Conservation (phyloP, 805 yeast genomes). For the Myxozyma melibiosi region DNA sequence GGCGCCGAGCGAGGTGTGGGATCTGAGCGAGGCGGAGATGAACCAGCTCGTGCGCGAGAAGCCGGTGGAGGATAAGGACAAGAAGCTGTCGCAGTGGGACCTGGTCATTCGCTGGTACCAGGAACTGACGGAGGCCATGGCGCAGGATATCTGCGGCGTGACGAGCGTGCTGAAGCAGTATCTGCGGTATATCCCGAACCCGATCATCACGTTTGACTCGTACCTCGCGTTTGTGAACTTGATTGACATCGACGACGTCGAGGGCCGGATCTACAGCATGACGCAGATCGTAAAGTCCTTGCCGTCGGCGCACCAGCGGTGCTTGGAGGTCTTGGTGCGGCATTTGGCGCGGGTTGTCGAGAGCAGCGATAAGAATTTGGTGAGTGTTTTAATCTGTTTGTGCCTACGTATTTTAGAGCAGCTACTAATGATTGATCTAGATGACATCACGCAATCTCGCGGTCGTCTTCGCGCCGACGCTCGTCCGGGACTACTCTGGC, state of each 20-base stretch:
- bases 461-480: conserved; percentile 92
- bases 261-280: conserved; percentile 34
- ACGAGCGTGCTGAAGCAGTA: conserved; percentile 87
- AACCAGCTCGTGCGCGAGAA: too few species aligned
- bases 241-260: conserved; percentile 24
- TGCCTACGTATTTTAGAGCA: not conserved
- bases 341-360: conserved; percentile 67
- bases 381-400: not conserved
- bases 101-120: conserved; percentile 21
- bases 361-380: conserved; percentile 58
- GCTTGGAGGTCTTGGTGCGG: conserved; percentile 57
- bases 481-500: conserved; percentile 76
- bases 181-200: conserved; percentile 79
- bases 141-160: conserved; percentile 80
- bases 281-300: conserved; percentile 49
- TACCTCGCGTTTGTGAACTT: conserved; percentile 70
- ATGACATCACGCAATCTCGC: conserved; percentile 85
- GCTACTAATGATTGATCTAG: not conserved
- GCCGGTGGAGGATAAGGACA: not conserved
- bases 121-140: conserved; percentile 43
- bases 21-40: not conserved
- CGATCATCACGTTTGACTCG: conserved; percentile 69
- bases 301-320: conserved; percentile 68
- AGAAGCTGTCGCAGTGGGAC: not conserved
- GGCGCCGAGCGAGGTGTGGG: not conserved